Conservation (phyloP, 2,329 filamentous ascomycete genomes). For the Dothideomycetes sp. region DNA sequence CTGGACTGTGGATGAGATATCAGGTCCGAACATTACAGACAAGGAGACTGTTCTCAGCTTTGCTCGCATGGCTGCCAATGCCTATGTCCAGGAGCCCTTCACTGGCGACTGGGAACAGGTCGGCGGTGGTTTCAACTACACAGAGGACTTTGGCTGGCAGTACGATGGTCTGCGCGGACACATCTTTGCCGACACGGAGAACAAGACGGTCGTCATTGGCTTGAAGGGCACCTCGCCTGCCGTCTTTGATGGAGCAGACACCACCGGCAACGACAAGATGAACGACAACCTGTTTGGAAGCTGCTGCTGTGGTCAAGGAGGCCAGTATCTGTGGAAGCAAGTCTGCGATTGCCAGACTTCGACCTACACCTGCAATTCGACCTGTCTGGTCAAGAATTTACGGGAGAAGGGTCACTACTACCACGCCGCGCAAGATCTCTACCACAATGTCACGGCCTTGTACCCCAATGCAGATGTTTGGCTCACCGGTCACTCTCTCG, state of each 20-base stretch:
- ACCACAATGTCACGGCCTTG: slow-evolving; percentile 79
- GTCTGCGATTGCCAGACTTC: slow-evolving; percentile 86
- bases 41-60: slow-evolving; percentile 74
- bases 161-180: slow-evolving; percentile 81
- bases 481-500: slow-evolving; percentile 86
- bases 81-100: slow-evolving; percentile 66
- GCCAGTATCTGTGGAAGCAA: slow-evolving; percentile 78
- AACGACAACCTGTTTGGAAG: slow-evolving; percentile 98
- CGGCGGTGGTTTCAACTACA: slow-evolving; percentile 69
- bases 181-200: slow-evolving; percentile 76
- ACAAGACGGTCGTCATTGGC: slow-evolving; percentile 80
- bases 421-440: slow-evolving; percentile 75
- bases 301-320: slow-evolving; percentile 92
- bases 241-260: slow-evolving; percentile 92
- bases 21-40: slow-evolving; percentile 73
- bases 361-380: slow-evolving; percentile 85
- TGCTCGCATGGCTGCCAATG: slow-evolving; percentile 79
- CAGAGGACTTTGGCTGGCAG: slow-evolving; percentile 87
- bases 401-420: slow-evolving; percentile 84
- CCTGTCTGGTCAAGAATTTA: slow-evolving; percentile 68
- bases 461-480: slow-evolving; percentile 80
- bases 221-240: slow-evolving; percentile 79
- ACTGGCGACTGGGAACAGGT: slow-evolving; percentile 77
- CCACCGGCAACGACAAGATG: slow-evolving; percentile 92
- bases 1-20: slow-evolving; percentile 73